A percentile compares a stretch with the other conserved stretches of the same genome.
Conservation (phyloP, 352 stramenopile species). For the Phytophthora sojae region DNA sequence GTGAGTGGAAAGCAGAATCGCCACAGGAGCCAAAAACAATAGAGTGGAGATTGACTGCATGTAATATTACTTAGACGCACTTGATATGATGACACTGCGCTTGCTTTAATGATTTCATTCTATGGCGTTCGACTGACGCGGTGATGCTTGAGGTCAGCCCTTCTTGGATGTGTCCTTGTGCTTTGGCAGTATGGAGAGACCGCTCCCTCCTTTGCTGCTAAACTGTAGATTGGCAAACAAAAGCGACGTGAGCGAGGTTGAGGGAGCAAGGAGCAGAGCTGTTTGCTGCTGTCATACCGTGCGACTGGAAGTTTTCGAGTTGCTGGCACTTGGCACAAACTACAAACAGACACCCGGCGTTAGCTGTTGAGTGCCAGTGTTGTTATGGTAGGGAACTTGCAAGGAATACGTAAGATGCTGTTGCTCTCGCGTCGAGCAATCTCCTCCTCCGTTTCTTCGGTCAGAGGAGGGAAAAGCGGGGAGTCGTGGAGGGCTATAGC, state of each 20-base stretch:
- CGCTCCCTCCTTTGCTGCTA: conserved; percentile 23
- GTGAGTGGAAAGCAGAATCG: conserved; percentile 9
- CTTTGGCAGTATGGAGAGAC: conserved; percentile 7
- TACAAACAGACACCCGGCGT: conserved; percentile 9
- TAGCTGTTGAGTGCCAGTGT: conserved; percentile 4
- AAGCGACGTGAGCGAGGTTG: neutral
- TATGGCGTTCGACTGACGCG: neutral
- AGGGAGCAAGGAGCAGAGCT: neutral
- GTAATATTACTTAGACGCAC: conserved; percentile 21
- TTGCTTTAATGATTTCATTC: neutral
- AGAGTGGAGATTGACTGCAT: conserved; percentile 26
- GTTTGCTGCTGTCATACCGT: conserved; percentile 14
- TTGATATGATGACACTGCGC: neutral
- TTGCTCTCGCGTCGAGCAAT: conserved; percentile 66
- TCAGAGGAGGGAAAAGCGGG: conserved; percentile 42
- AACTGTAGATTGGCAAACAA: conserved; percentile 10
- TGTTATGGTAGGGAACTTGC: neutral
- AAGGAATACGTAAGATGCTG: conserved; percentile 42
- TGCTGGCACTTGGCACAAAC: conserved; percentile 30
- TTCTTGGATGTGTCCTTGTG: conserved; percentile 10
- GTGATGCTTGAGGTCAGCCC: neutral
- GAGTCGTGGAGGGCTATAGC: conserved; percentile 16
- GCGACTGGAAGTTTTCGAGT: conserved; percentile 15
- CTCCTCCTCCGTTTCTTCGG: conserved; percentile 72
- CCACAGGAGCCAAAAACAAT: conserved; percentile 5